phyloP scores from a whole-genome alignment of 129 eudicot species.

The Daucus carota region DNA sequence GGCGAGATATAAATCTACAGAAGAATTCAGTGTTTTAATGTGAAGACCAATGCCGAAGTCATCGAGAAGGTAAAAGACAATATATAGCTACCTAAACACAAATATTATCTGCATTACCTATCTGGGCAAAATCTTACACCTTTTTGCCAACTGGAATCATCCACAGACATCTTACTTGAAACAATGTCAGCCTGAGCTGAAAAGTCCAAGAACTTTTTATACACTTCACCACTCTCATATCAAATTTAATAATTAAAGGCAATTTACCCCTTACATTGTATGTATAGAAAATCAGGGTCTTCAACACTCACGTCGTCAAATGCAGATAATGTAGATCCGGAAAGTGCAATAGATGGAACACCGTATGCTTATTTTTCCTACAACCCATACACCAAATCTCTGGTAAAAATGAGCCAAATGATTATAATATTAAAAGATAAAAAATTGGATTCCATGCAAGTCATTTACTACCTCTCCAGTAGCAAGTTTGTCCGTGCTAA shows the following conservation, averaged over 20 bases:
- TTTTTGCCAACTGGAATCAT: too few species aligned
- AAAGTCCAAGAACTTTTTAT: slow-evolving; percentile 15
- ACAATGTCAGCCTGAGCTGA: slow-evolving; percentile 74
- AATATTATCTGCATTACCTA: too few species aligned
- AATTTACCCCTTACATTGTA: slow-evolving; percentile 64
- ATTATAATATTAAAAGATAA: too few species aligned
- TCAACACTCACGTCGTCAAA: slow-evolving; percentile 57
- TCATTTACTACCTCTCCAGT: too few species aligned
- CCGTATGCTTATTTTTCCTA: slow-evolving; percentile 44
- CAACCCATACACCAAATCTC: too few species aligned
- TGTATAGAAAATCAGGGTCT: slow-evolving; percentile 74
- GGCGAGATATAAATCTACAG: slow-evolving; percentile 54
- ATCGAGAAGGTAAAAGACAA: background rate
- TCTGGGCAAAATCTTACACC: too few species aligned
- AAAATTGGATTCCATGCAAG: too few species aligned
- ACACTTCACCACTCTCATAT: background rate
- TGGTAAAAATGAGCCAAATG: too few species aligned
- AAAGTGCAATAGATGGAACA: slow-evolving; percentile 58
- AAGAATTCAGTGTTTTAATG: background rate
- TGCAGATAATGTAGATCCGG: slow-evolving; percentile 63
- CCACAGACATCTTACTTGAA: slow-evolving; percentile 57
- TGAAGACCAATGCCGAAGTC: background rate
- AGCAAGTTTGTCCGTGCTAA: slow-evolving; percentile 50
- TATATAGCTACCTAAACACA: background rate
- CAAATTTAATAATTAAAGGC: too few species aligned